Evolutionary conservation across 2,329 filamentous ascomycete species (phyloP), one percentile per base, ranked within the genome.

Genomic region (Thelonectria blattea): DNA sequence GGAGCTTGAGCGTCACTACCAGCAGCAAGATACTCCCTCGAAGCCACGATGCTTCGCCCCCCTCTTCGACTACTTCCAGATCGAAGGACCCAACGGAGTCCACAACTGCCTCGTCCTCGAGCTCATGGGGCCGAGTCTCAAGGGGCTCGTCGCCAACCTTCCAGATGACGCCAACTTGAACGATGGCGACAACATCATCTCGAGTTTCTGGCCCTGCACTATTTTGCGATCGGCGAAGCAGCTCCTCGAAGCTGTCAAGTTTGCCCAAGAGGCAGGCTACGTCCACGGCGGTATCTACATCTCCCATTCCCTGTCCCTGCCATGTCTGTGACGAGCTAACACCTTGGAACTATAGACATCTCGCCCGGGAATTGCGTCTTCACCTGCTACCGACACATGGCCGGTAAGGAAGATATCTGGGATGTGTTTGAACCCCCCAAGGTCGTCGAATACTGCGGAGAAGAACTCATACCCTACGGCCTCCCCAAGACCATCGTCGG

Each of bases 41-140:
- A 37, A 1, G 12, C 14, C 42, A 15, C 41, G 39, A 3, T 37
- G 15, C 8, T 64, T 60, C 42, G 17, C 53, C 30, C 17, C 43
- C 11, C 18, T 64, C 2, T 18, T 55, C 3, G 48, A 58, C 15
- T 50, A 24, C 41, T 64, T 64, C 27, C 45, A 62, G 17, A 41
- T 57, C 22, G 14, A 12, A 30, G 62, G 62, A 3, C 59, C 59
- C 6, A 64, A 60, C 7, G 59, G 62, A 10, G 54, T 10, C 2
- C 62, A 64, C 17, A 62, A 43, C 14, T 62, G 62, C 39, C 27
- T 64, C 8, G 62, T 64, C 8, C 56, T 56, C 1, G 52, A 64
- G 48, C 5, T 62, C 2, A 17, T 64, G 4, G 59, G 62, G 3
- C 62, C 62, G 12, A 62, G 22, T 12, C 9, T 62, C 14, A 12